Conservation (phyloP, 2,329 filamentous ascomycete genomes). For the Hypomyces perniciosus region DNA sequence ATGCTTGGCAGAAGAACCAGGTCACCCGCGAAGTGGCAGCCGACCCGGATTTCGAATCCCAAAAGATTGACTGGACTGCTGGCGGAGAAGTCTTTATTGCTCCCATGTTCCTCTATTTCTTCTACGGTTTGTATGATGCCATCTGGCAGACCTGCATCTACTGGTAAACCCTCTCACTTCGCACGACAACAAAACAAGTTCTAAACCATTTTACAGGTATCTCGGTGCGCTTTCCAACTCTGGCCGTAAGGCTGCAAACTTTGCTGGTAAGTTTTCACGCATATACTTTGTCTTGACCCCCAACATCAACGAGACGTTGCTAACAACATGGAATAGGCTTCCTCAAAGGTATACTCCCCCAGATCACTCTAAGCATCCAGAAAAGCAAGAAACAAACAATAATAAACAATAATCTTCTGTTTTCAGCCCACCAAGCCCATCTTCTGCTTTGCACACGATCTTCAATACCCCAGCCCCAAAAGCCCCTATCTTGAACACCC, state of each 20-base stretch:
- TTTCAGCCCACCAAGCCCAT: too few relatives aligned
- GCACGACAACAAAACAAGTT: constrained; percentile 33
- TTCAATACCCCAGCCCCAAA: neutral
- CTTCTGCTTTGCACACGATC: neutral
- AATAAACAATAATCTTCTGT: too few relatives aligned
- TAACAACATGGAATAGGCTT: constrained; percentile 44
- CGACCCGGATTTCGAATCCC: constrained; percentile 17
- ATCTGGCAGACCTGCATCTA: constrained; percentile 72
- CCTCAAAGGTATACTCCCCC: constrained; percentile 54
- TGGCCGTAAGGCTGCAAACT: constrained; percentile 84
- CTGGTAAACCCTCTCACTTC: constrained; percentile 56
- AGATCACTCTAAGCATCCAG: too few relatives aligned
- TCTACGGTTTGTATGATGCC: constrained; percentile 85
- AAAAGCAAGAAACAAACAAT: too few relatives aligned
- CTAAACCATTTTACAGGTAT: constrained; percentile 53
- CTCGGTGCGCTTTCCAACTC: constrained; percentile 95
- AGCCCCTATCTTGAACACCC: too few relatives aligned
- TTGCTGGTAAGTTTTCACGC: constrained; percentile 52
- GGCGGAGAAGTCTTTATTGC: constrained; percentile 56
- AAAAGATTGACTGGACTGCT: constrained; percentile 57
- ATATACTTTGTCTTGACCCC: neutral
- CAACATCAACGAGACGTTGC: neutral
- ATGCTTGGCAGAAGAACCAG: constrained; percentile 65
- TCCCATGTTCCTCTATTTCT: constrained; percentile 84
- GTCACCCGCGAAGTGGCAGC: constrained; percentile 38